phyloP scores from a whole-genome alignment of 768 basidiomycete species.

The Tylopilus vinaceipallidus region DNA sequence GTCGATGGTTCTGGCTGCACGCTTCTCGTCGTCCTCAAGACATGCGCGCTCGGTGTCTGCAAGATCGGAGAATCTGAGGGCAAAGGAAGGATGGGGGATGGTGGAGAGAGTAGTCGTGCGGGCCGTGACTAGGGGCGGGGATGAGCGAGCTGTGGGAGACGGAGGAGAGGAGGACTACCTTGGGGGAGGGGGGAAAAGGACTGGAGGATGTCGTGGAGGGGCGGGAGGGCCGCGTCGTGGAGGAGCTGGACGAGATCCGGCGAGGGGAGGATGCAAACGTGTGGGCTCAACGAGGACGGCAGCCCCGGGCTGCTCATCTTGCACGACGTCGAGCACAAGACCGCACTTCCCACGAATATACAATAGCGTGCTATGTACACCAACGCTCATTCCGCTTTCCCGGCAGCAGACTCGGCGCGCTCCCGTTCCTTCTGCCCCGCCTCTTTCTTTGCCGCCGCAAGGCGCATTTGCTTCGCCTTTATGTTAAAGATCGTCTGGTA shows the following conservation, averaged over 20 bases:
- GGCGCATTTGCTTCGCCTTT: conserved; percentile 60
- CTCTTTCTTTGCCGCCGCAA: conserved; percentile 55
- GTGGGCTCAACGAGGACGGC: conserved; percentile 77
- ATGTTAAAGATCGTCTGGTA: conserved; percentile 71
- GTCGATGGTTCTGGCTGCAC: conserved; percentile 78
- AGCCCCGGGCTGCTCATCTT: conserved; percentile 53
- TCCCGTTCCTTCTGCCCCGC: conserved; percentile 35
- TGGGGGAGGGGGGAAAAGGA: conserved; percentile 83
- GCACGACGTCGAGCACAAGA: too few species aligned
- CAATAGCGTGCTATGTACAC: too few species aligned
- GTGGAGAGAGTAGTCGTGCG: conserved; percentile 71
- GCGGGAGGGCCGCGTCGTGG: conserved; percentile 56
- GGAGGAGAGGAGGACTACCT: conserved; percentile 44
- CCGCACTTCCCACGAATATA: too few species aligned
- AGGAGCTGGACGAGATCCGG: conserved; percentile 67
- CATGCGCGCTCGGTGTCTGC: conserved; percentile 69
- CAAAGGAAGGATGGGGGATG: conserved; percentile 69
- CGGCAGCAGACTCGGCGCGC: conserved; percentile 21
- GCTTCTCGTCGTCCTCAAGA: conserved; percentile 74
- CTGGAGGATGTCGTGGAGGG: conserved; percentile 72
- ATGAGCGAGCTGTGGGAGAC: conserved; percentile 4
- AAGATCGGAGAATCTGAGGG: conserved; percentile 77
- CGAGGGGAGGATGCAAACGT: conserved; percentile 72
- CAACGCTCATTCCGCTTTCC: conserved; percentile 18
- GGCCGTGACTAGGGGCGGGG: conserved; percentile 60